phyloP scores from a whole-genome alignment of 2,329 filamentous ascomycete species.

The Fusarium pseudonygamai region DNA sequence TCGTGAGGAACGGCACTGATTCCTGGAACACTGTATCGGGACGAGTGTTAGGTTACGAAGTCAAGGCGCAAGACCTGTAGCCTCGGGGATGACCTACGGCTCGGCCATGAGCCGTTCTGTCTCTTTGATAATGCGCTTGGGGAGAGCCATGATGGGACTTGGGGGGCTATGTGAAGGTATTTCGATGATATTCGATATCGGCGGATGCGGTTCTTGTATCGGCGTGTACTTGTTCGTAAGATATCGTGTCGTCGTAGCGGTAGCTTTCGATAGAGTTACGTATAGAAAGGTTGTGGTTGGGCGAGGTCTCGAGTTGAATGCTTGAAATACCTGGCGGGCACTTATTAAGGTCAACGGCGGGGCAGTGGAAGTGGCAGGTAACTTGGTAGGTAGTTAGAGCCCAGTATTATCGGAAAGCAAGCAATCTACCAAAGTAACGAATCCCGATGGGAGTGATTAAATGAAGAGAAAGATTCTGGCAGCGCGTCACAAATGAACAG shows the following conservation, averaged over 20 bases:
- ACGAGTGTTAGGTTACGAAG: slow-evolving; percentile 33
- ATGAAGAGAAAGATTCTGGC: background rate
- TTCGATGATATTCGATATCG: background rate
- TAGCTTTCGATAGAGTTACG: slow-evolving; percentile 1
- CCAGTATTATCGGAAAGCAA: slow-evolving; percentile 7
- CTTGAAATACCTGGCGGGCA: slow-evolving; percentile 25
- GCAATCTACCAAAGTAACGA: background rate
- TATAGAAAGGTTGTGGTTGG: slow-evolving; percentile 14
- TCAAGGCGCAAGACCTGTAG: slow-evolving; percentile 4
- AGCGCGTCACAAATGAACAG: background rate
- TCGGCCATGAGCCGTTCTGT: slow-evolving; percentile 97
- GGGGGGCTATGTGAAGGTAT: background rate
- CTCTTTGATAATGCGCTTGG: slow-evolving; percentile 98
- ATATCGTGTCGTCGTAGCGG: background rate
- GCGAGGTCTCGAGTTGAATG: slow-evolving; percentile 16
- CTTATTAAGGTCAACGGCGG: slow-evolving; percentile 21
- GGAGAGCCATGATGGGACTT: slow-evolving; percentile 70
- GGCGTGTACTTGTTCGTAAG: background rate
- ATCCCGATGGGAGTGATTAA: background rate
- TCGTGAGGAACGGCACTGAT: slow-evolving; percentile 97
- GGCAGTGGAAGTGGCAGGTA: slow-evolving; percentile 8
- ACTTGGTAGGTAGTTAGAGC: background rate
- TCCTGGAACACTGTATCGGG: slow-evolving; percentile 78
- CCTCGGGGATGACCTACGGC: slow-evolving; percentile 70
- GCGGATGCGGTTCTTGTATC: background rate